Evolutionary conservation across 2,329 filamentous ascomycete species (phyloP), one percentile per base, ranked within the genome.

Genomic region (Clarireedia hainanense): DNA sequence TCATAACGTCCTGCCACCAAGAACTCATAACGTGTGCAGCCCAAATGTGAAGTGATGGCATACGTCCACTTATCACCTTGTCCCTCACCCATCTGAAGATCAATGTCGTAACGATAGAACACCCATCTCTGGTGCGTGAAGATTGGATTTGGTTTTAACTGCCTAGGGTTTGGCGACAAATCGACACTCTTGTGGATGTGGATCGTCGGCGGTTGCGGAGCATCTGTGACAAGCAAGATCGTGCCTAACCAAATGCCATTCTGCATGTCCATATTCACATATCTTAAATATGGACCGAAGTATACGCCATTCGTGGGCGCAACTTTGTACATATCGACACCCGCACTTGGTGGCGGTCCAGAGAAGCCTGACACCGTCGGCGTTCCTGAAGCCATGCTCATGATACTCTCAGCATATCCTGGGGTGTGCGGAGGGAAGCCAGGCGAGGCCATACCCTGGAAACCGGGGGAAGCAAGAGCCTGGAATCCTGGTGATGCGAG

Each of bases 11-110:
- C 92, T 20, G 94, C 94, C 17, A 99, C 89, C 20, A 96, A 79
- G 70, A 99, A 99, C 67, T 99, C 94, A 71, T 97, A 99, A 26
- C 94, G 83, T n/a, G 94, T 97, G 73, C 94, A 99, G 36, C 94
- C 94, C 20, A 97, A 77, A 67, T 97, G 91, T 1, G 94, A 97
- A 0, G 94, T 99, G 51, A 99, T 91, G 1, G 94, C 94, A 68
- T 99, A 99, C 0, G 94, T 99, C 94, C 94, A 99, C 68, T 94
- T 88, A 61, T 85, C 81, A 0, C 90, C 87, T 30, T 83, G 80
- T 26, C 78, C 80, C 15, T 97, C 91, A 36, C 88, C 85, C 94
- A 99, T 99, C 58, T 83, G 84, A 47, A 99, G 72, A 59, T 96
- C 89, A 55, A 97, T 72, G 60, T 96, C 91, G 67, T 99, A 99